A percentile compares a stretch with the other conserved stretches of the same genome.
Evolutionary conservation across 106 monocot genomes (phyloP).

Genomic region (Narthecium ossifragum): DNA sequence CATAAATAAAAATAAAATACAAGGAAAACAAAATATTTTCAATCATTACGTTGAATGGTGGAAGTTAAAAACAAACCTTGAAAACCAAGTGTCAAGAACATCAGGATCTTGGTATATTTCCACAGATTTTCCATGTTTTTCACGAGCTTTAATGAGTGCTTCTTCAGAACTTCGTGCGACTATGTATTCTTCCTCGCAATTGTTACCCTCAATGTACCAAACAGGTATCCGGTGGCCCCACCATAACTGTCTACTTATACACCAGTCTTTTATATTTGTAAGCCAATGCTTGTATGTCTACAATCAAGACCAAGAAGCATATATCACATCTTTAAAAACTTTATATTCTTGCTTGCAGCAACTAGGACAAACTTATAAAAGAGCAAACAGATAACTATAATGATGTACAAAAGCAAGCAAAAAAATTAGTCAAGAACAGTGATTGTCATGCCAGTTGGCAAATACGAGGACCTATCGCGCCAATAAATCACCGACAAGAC

Average conservation of each 20-base stretch:
- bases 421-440: too few species aligned
- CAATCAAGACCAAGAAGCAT: conserved; percentile 11
- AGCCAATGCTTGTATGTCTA: conserved; percentile 96
- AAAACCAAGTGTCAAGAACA: conserved; percentile 99
- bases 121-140: conserved; percentile 81
- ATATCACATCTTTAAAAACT: too few species aligned
- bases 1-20: background rate
- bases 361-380: too few species aligned
- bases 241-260: conserved; percentile 98
- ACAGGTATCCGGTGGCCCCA: conserved; percentile 99
- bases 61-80: conserved; percentile 70
- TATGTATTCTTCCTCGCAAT: conserved; percentile 88
- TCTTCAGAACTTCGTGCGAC: conserved; percentile 79
- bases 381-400: too few species aligned
- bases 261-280: conserved; percentile 98
- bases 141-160: conserved; percentile 66
- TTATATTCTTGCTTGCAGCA: too few species aligned
- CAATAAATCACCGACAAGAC: too few species aligned
- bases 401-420: too few species aligned
- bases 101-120: conserved; percentile 99
- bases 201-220: conserved; percentile 88
- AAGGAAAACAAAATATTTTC: background rate
- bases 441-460: too few species aligned
- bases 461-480: too few species aligned
- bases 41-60: too few species aligned